Base-by-base conservation (phyloP, 257 asterid genomes). In the Jacaranda copaia region DNA sequence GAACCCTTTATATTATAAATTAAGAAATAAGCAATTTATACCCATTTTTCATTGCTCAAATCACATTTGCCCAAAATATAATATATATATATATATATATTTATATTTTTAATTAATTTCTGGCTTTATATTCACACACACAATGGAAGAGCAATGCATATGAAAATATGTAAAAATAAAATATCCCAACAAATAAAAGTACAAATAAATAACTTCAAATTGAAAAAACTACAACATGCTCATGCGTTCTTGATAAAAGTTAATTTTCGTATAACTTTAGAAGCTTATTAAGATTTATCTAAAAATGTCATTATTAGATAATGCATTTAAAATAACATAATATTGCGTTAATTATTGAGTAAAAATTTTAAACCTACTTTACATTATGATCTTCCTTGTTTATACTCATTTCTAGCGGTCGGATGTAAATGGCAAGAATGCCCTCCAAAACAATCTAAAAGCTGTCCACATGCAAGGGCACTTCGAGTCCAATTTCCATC, bases 381-480 rank as follows among this genome's bases (percentile, higher is more conserved):
- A 39, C 7, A 14, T 15, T 8, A 8, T 72, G 3, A 8, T 15
- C 15, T 35, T 56, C 20, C 19, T 64, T 64, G 66, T 74, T 53
- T 14, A 56, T 38, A 16, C 49, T 75, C 4, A 52, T 6, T 52
- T 65, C 18, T 62, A 45, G 42, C 39, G 0, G 35, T 65, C 8
- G 4, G 32, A 8, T 10, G 10, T 0, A 42, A 61, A 71, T 72
- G 84, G 6, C 85, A 77, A 76, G 63, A 72, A 39, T 72, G 63
- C 82, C 88, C 84, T 72, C 61, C 40, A 9, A 9, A 38, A 63
- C 74, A 18, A 25, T 11, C 3, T 62, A 48, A 68, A 39, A 69
- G n/a, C 65, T 3, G 8, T 49, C 42, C 11, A 74, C 80, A 74
- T 55, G 80, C 76, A 48, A 53, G 63, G 74, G 81, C 49, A 76